Evolutionary conservation across 2,329 filamentous ascomycete genomes (phyloP).

Genomic region (Botryotinia globosa): DNA sequence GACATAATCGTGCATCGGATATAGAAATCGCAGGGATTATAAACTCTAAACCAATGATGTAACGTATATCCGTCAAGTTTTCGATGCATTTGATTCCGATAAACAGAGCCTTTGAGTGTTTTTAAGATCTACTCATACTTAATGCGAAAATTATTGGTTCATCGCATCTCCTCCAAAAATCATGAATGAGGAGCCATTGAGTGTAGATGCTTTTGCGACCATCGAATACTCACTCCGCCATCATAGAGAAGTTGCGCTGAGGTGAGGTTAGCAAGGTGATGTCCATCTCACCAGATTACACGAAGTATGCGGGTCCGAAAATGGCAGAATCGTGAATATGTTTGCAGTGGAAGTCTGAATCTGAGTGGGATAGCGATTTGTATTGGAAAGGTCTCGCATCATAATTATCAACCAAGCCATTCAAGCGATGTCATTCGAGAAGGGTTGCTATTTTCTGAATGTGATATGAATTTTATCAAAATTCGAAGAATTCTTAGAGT

Average conservation of each 20-base stretch:
- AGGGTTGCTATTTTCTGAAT: neutral
- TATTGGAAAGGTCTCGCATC: neutral
- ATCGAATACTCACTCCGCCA: neutral
- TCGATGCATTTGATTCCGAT: neutral
- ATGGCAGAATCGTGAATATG: neutral
- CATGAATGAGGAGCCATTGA: neutral
- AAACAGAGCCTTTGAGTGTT: neutral
- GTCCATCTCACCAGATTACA: neutral
- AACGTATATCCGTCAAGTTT: neutral
- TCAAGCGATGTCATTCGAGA: neutral
- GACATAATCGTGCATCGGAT: neutral
- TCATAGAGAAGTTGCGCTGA: neutral
- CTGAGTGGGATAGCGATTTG: neutral
- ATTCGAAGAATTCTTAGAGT: neutral
- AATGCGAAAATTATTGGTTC: rapidly evolving
- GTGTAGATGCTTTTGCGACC: neutral
- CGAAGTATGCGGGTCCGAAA: neutral
- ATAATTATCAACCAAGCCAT: neutral
- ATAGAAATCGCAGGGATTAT: neutral
- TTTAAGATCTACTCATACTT: neutral
- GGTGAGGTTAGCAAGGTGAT: neutral
- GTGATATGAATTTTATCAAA: neutral
- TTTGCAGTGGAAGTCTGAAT: neutral
- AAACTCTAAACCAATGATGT: neutral
- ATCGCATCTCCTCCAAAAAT: neutral